Base-by-base conservation (phyloP, 2,329 filamentous ascomycete species). In the Volutella citrinella region DNA sequence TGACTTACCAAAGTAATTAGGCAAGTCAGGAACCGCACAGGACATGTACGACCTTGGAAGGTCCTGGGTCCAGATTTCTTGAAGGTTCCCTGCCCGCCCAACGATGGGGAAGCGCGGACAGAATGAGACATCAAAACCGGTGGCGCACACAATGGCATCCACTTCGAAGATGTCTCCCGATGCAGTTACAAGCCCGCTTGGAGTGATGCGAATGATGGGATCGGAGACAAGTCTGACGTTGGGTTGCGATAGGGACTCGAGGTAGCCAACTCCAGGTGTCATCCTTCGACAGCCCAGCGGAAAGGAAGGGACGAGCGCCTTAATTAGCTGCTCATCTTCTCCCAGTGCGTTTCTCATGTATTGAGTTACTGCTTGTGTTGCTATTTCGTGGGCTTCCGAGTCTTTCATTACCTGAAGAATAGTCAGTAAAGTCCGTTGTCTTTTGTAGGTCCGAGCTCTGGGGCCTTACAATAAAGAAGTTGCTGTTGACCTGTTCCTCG, bases 11-110 rank as follows among this genome's bases (percentile, higher is more conserved):
- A 39, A 42, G 24, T 38, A 36, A 14, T 42, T 42, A 11, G 36
- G 36, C 12, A 39, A 42, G 4, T 21, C 31, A 6, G 30, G 26
- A 10, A 41, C 20, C 10, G 35, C 27, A 12, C 26, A 31, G 10
- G 38, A 41, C 38, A 41, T 41, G 19, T 41, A 41, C 4, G 38
- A 32, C 16, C 34, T 36, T 5, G 38, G 35, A 4, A 40, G 6
- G 10, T 36, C 15, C 2, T 14, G 13, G 5, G 29, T 13, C 37
- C 33, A 40, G 5, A 15, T 19, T 4, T 40, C 33, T 27, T 36
- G 33, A 3, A 40, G 21, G 13, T 40, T 40, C 10, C 32, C 39
- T 3, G 23, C 28, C n/a, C 25, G 27, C 4, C 35, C 29, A 11
- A 35, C 26, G 17, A 39, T 24, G 4, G 35, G 36, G 21, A 31